A percentile compares a stretch with the other conserved stretches of the same genome.
phyloP scores from a whole-genome alignment of 371 early-diverging fungal species.

The Apophysomyces trapeziformis region DNA sequence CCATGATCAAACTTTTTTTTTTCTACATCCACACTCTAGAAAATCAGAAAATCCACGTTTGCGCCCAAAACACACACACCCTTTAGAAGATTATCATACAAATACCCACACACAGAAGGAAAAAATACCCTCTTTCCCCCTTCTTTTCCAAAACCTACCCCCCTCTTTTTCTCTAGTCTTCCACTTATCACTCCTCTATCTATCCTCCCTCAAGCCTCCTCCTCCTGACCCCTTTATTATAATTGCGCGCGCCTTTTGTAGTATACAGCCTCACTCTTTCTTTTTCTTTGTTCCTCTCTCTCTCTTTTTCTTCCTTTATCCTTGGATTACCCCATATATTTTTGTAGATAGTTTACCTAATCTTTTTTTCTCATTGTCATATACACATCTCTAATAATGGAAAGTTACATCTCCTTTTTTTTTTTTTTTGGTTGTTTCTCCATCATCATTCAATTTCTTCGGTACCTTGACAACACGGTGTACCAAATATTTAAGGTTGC shows the following conservation, averaged over 20 bases:
- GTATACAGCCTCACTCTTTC: constrained; percentile 9
- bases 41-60: too few relatives aligned
- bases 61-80: too few relatives aligned
- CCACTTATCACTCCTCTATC: too few relatives aligned
- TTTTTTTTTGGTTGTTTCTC: too few relatives aligned
- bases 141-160: neutral
- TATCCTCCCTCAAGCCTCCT: neutral
- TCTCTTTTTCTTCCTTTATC: neutral
- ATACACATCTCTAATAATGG: neutral
- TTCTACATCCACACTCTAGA: too few relatives aligned
- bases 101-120: too few relatives aligned
- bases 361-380: neutral
- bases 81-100: too few relatives aligned
- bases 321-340: neutral
- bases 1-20: neutral
- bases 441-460: too few relatives aligned
- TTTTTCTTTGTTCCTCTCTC: neutral
- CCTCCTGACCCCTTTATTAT: neutral
- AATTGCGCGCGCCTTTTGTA: constrained; percentile 4
- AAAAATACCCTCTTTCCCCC: neutral
- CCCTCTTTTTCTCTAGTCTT: neutral
- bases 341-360: neutral
- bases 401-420: neutral
- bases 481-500: constrained; percentile 4
- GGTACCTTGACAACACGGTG: neutral